Percentiles rank a stretch among this genome's conserved stretches.
These are phyloP conservation scores for Pouteria glomerata DNA, from an alignment of 148 eudicot genomes.

Conservation along the genomic window DNA sequence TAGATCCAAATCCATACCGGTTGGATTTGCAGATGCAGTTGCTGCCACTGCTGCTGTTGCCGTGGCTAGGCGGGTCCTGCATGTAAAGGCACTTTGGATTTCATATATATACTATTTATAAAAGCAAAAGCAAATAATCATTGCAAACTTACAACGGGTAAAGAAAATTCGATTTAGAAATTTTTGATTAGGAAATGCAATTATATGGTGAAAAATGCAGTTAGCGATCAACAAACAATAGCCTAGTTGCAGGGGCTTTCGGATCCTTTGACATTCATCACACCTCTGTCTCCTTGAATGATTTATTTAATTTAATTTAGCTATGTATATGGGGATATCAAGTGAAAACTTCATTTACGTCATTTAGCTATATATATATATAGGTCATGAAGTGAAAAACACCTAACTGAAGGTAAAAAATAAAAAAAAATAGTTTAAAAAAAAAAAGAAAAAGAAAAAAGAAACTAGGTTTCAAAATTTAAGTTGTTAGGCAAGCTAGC, in stretches of 20 bases:
- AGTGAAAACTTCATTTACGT: too few relatives aligned
- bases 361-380: too few relatives aligned
- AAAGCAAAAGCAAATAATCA: not conserved
- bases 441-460: too few relatives aligned
- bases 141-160: not conserved
- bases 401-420: not conserved
- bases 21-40: conserved; percentile 48
- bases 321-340: too few relatives aligned
- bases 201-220: too few relatives aligned
- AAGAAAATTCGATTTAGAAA: not conserved
- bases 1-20: conserved; percentile 87
- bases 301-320: too few relatives aligned
- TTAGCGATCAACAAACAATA: too few relatives aligned
- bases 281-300: too few relatives aligned
- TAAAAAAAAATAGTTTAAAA: not conserved
- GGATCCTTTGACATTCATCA: too few relatives aligned
- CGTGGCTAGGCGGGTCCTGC: conserved; percentile 79
- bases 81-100: conserved; percentile 10
- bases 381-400: not conserved
- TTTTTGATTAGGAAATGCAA: too few relatives aligned
- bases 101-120: not conserved
- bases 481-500: not conserved
- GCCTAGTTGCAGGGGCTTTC: too few relatives aligned
- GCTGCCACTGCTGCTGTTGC: conserved; percentile 36
- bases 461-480: too few relatives aligned